phyloP scores from a whole-genome alignment of 495 filamentous ascomycete genomes.

The Staphylotrichum longicolle region DNA sequence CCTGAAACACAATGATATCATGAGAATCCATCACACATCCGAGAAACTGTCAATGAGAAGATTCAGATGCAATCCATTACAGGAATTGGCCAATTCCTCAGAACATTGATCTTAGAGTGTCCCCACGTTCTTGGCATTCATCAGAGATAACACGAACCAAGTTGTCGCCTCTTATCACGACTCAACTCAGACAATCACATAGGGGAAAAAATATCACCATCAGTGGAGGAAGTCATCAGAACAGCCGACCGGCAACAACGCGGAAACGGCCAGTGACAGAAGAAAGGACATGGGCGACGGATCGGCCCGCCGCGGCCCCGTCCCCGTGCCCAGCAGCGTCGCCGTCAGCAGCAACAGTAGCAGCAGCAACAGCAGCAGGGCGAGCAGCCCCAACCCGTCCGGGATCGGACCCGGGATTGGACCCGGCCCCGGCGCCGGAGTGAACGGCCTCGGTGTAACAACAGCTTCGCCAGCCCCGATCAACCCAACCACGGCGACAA shows the following conservation, averaged over 20 bases:
- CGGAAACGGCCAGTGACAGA: not conserved
- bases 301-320: conserved; percentile 5
- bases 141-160: too few species aligned
- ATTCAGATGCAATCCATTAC: too few species aligned
- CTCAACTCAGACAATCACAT: not conserved
- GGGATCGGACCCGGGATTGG: not conserved
- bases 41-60: too few species aligned
- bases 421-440: not conserved
- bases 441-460: not conserved
- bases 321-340: not conserved
- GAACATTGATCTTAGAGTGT: too few species aligned
- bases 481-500: not conserved
- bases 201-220: too few species aligned
- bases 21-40: too few species aligned
- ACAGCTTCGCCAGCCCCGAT: not conserved
- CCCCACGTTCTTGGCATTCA: too few species aligned
- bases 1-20: too few species aligned
- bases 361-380: not conserved
- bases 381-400: not conserved
- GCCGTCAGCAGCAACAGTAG: not conserved
- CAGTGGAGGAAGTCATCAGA: too few species aligned
- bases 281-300: conserved; percentile 8
- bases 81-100: too few species aligned
- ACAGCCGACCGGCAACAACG: not conserved
- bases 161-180: not conserved